These are phyloP conservation scores for Pueraria montana DNA, from an alignment of 306 rosid genomes.

Conservation along the genomic window DNA sequence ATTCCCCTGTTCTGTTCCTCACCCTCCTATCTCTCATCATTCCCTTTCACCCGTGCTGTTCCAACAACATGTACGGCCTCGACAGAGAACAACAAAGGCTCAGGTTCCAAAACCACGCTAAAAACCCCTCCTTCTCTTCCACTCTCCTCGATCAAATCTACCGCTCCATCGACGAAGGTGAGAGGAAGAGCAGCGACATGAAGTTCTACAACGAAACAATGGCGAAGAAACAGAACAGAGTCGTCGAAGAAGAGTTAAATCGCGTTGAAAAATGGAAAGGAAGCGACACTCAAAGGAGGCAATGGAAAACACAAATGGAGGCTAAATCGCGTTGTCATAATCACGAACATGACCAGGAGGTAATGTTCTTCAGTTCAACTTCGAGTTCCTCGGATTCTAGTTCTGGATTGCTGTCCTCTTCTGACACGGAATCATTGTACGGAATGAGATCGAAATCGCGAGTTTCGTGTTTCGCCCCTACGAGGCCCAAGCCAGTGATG, in stretches of 20 bases:
- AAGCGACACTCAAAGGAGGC: neutral
- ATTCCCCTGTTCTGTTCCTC: conserved; percentile 37
- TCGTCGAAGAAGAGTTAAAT: conserved; percentile 39
- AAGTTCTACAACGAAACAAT: conserved; percentile 57
- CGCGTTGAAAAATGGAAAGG: conserved; percentile 65
- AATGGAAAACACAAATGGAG: conserved; percentile 40
- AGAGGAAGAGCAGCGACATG: conserved; percentile 59
- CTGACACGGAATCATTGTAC: conserved; percentile 79
- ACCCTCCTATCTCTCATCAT: conserved; percentile 45
- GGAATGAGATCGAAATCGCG: conserved; percentile 52
- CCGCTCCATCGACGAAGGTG: conserved; percentile 88
- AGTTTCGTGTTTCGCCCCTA: conserved; percentile 62
- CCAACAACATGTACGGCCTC: conserved; percentile 54
- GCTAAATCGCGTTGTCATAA: conserved; percentile 42
- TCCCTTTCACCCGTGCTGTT: conserved; percentile 37
- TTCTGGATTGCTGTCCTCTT: conserved; percentile 81
- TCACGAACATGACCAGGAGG: conserved; percentile 60
- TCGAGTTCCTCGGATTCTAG: conserved; percentile 90
- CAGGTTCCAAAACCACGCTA: neutral
- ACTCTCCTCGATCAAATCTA: conserved; percentile 80
- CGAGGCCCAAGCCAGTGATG: conserved; percentile 64
- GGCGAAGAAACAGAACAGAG: conserved; percentile 59
- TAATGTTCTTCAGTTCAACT: conserved; percentile 70
- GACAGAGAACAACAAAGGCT: conserved; percentile 47
- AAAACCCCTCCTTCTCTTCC: conserved; percentile 85